Evolutionary conservation across 768 basidiomycete genomes (phyloP).

Genomic region (Kwoniella shandongensis): DNA sequence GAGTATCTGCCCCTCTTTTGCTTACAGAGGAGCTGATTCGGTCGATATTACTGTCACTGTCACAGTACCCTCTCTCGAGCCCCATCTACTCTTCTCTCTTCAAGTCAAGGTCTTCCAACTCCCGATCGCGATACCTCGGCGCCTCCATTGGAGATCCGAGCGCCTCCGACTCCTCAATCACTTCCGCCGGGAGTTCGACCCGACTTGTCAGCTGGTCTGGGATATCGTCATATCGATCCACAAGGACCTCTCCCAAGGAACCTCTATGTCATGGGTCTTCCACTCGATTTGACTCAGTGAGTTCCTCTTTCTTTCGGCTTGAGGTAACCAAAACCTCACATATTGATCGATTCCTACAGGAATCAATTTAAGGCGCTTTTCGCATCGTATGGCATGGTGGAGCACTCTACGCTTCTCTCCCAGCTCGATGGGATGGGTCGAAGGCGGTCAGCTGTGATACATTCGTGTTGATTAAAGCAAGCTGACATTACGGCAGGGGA

Average conservation of each 20-base stretch:
- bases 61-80: slow-evolving; percentile 11
- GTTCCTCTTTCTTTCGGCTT: slow-evolving; percentile 7
- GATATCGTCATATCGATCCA: slow-evolving; percentile 26
- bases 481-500: slow-evolving; percentile 16
- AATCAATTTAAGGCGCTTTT: slow-evolving; percentile 35
- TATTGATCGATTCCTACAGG: slow-evolving; percentile 7
- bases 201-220: slow-evolving; percentile 10
- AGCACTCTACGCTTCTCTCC: slow-evolving; percentile 40
- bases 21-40: too few species aligned
- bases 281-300: slow-evolving; percentile 38
- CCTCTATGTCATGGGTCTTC: slow-evolving; percentile 41
- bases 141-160: slow-evolving; percentile 5
- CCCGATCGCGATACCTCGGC: background rate
- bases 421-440: slow-evolving; percentile 43
- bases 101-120: slow-evolving; percentile 7
- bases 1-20: too few species aligned
- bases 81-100: slow-evolving; percentile 2
- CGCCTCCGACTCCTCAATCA: slow-evolving; percentile 13
- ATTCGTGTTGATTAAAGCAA: background rate
- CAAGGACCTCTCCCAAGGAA: slow-evolving; percentile 33
- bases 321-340: background rate
- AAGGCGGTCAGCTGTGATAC: slow-evolving; percentile 21
- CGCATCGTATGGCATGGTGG: slow-evolving; percentile 32
- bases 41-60: too few species aligned
- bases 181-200: slow-evolving; percentile 3